Base-by-base conservation (phyloP, 768 basidiomycete species). In the Leccinum longicurvipes region DNA sequence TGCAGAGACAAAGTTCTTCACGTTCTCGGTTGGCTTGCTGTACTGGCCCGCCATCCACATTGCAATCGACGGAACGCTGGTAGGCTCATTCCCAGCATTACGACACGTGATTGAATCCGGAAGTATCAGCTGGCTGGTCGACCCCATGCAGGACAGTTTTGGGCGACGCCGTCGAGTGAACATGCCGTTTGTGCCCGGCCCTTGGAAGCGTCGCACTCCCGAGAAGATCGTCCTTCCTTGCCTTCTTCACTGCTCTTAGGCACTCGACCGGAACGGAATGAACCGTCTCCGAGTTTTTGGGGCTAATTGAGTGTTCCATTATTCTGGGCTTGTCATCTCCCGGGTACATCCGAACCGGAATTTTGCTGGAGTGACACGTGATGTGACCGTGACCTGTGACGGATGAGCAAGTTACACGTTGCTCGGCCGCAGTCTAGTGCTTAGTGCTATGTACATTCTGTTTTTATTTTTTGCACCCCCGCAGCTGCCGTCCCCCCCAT, bases 1-100 rank as follows among this genome's bases (percentile, higher is more conserved):
- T 62, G 60, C 51, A 32, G 19, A 41, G 36, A 59, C 36, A 27
- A 36, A 21, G 21, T 49, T 21, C 44, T 47, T 27, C 60, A 55
- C 57, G 61, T 63, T 60, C 58, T 44, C 50, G 24, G 41, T 44
- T 41, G n/a, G 50, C 47, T 23, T 50, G 62, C 61, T 59, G 57
- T 53, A 28, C 19, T 10, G 25, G 36, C 14, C 29, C 14, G 9
- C 19, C 29, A 34, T 31, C 42, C 14, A 27, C 25, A 27, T 25
- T 17, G 14, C 17, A 23, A 4, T 47, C 25, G 25, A 47, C 27
- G 17, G n/a, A 28, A 47, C 46, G 46, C 27, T 47, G 24, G 25
- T 23, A 12, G 27, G 11, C 39, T 41, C 29, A 15, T 50, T 50
- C 32, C 34, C 24, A 44, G 14, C 15, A 14, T 19, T 4, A 29